Conservation (phyloP, 2,329 filamentous ascomycete species). For the Pestalotiopsis sp. region DNA sequence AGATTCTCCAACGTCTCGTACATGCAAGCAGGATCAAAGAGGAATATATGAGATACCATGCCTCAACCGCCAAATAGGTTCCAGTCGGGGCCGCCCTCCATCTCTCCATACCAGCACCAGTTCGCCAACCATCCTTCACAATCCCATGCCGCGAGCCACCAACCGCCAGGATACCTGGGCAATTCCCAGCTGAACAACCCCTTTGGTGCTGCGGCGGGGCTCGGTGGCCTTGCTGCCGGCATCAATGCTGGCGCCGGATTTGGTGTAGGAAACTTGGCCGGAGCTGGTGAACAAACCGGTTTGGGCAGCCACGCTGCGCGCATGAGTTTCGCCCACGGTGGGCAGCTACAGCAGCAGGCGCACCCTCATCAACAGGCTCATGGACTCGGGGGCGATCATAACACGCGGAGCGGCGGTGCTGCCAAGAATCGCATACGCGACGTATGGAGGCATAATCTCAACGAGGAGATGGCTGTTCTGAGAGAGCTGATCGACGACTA, state of each 20-base stretch:
- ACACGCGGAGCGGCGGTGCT: slow-evolving; percentile 42
- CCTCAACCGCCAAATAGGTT: slow-evolving; percentile 47
- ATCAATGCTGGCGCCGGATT: slow-evolving; percentile 50
- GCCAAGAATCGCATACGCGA: slow-evolving; percentile 86
- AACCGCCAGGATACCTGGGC: slow-evolving; percentile 68
- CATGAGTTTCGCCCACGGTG: slow-evolving; percentile 80
- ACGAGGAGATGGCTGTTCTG: slow-evolving; percentile 86
- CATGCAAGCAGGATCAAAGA: slow-evolving; percentile 12
- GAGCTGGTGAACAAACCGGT: slow-evolving; percentile 60
- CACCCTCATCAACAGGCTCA: slow-evolving; percentile 51
- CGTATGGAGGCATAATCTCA: slow-evolving; percentile 91
- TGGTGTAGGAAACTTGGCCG: slow-evolving; percentile 41
- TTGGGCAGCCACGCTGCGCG: slow-evolving; percentile 85
- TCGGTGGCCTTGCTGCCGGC: slow-evolving; percentile 57
- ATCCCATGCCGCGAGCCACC: slow-evolving; percentile 40
- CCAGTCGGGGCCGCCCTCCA: slow-evolving; percentile 44
- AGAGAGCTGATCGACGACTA: slow-evolving; percentile 86
- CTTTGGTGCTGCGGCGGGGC: slow-evolving; percentile 59
- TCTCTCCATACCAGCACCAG: slow-evolving; percentile 51
- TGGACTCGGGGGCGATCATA: slow-evolving; percentile 34
- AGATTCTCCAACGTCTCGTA: slow-evolving; percentile 5
- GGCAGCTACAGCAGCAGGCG: slow-evolving; percentile 58
- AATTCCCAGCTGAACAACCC: slow-evolving; percentile 66
- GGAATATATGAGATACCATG: slow-evolving; percentile 23
- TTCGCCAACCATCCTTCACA: slow-evolving; percentile 58